Percentiles rank a stretch among this genome's conserved stretches.
Conservation (phyloP, 257 asterid species). For the Dorcoceras hygrometricum region DNA sequence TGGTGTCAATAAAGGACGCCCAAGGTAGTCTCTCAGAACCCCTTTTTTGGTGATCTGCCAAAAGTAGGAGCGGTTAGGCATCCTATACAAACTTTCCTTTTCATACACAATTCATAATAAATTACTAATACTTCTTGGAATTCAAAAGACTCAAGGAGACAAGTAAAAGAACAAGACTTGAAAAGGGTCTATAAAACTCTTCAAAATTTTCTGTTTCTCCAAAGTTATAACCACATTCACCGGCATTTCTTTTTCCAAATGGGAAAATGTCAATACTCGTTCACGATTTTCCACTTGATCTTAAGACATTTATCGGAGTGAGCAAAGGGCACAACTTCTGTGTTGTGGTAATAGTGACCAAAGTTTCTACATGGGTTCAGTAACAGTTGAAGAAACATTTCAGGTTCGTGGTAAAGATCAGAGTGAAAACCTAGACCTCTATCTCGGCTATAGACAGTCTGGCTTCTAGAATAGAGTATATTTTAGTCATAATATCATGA, state of each 20-base stretch:
- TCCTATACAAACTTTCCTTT: neutral
- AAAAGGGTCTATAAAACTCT: neutral
- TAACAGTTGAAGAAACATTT: neutral
- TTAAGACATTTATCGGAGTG: neutral
- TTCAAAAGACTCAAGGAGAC: neutral
- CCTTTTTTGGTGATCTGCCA: slow-evolving; percentile 74
- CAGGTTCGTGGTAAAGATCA: neutral
- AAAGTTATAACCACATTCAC: neutral
- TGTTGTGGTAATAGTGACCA: neutral
- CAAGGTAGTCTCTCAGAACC: slow-evolving; percentile 54
- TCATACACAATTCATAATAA: neutral
- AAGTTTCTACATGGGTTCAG: neutral
- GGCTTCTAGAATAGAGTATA: neutral
- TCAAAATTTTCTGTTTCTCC: too few species aligned
- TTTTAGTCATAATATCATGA: neutral
- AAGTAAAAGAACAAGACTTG: too few species aligned
- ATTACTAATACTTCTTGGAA: slow-evolving; percentile 1
- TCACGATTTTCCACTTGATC: neutral
- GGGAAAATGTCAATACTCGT: neutral
- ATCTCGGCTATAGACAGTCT: neutral
- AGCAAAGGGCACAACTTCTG: neutral
- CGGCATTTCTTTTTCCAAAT: neutral
- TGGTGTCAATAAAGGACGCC: slow-evolving; percentile 70
- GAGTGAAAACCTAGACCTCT: neutral
- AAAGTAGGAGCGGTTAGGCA: slow-evolving; percentile 9